Percentiles rank a stretch among this genome's conserved stretches.
phyloP scores from a whole-genome alignment of 2,329 filamentous ascomycete genomes.

The Pseudogymnoascus sp. region DNA sequence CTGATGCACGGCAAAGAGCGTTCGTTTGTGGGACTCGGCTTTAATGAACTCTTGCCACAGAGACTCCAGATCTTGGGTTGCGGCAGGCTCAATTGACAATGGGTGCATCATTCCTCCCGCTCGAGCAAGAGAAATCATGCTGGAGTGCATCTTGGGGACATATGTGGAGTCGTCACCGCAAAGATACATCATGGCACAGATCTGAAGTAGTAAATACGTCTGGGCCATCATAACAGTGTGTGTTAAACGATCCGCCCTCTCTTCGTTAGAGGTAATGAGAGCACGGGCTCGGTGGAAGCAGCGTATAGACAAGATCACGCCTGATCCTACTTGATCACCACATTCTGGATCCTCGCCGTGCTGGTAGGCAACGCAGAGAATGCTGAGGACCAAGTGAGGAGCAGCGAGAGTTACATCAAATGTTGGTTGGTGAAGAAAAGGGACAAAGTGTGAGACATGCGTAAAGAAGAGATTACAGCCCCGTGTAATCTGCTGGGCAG shows the following conservation, averaged over 20 bases:
- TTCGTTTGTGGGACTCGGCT: slow-evolving; percentile 36
- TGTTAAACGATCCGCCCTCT: slow-evolving; percentile 10
- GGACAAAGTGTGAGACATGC: slow-evolving; percentile 32
- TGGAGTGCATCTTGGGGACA: slow-evolving; percentile 34
- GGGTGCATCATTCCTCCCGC: slow-evolving; percentile 32
- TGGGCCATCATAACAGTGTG: slow-evolving; percentile 30
- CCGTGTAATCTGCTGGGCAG: slow-evolving; percentile 24
- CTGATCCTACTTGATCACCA: slow-evolving; percentile 22
- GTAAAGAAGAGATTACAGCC: slow-evolving; percentile 32
- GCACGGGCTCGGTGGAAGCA: slow-evolving; percentile 30
- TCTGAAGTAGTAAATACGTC: slow-evolving; percentile 34
- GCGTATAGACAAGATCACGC: slow-evolving; percentile 25
- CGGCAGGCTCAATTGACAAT: slow-evolving; percentile 16
- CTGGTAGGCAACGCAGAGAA: slow-evolving; percentile 34
- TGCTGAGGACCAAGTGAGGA: slow-evolving; percentile 28
- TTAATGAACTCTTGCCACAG: slow-evolving; percentile 34
- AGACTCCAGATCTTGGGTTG: slow-evolving; percentile 30
- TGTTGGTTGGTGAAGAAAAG: slow-evolving; percentile 33
- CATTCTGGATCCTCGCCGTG: slow-evolving; percentile 33
- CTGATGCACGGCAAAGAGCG: slow-evolving; percentile 36
- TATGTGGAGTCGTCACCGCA: slow-evolving; percentile 31
- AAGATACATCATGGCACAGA: slow-evolving; percentile 38
- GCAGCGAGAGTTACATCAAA: slow-evolving; percentile 27
- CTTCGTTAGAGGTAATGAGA: slow-evolving; percentile 22
- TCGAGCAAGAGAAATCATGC: slow-evolving; percentile 34